Base-by-base conservation (phyloP, 2,329 filamentous ascomycete species). In the Diaporthe ilicicola region DNA sequence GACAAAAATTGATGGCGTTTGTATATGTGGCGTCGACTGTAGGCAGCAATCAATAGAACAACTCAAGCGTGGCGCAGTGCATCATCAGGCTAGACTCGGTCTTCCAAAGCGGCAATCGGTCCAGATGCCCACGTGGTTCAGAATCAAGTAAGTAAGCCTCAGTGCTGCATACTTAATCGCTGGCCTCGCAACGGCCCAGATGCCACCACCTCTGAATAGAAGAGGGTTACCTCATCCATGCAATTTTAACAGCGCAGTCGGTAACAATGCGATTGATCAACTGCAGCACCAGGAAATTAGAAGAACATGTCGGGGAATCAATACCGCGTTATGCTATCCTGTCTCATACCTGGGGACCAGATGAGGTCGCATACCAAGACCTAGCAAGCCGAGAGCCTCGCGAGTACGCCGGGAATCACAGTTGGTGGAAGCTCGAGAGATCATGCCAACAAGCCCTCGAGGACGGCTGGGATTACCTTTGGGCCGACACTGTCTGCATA, bases 311-410 rank as follows among this genome's bases (percentile, higher is more conserved):
- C 19, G 54, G 22, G 15, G 56, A 46, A n/a, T 13, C 61, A 29
- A 51, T 72, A 29, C 70, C 70, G 32, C 32, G 37, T 24, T 44
- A 75, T 48, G 72, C 71, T 32, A 75, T 78, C 76, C 22, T 79
- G 75, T 62, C 77, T 75, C 64, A 80, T 77, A 48, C 77, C 74
- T 72, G 78, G 78, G 71, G 71, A 1, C 17, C 24, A 12, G 73
- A 72, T 10, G 74, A 74, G 39, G 71, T 74, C 8, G 62, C 72
- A 1, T 74, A 70, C 64, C 39, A 70, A 3, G 75, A 76, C 19
- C 7, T 75, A 2, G 46, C 54, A 5, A 61, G 3, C 37, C 39
- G 55, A 19, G 24, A 61, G 55, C 55, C 55, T 7, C 55, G 55
- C 7, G 32, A 69, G 5, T 69, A 69, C 22, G 69, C 55, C 0